A percentile compares a stretch with the other conserved stretches of the same genome.
phyloP scores from a whole-genome alignment of 2,329 filamentous ascomycete species.

The Pyricularia sp. region DNA sequence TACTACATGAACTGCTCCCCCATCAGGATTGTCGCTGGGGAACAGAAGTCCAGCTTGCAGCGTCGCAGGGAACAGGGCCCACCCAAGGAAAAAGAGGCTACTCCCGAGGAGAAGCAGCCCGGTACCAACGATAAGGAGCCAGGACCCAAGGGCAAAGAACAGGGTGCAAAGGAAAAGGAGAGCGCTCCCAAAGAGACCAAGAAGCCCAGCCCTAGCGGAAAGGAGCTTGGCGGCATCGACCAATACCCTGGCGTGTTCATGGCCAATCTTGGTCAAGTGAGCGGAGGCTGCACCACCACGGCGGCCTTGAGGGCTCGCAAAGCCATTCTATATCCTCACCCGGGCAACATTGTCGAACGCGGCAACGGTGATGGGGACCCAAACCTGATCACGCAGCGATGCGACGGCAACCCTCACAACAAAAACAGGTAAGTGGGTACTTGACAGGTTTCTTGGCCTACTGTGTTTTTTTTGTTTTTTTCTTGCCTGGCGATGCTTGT shows the following conservation, averaged over 20 bases:
- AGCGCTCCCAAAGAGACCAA: background rate
- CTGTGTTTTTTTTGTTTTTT: background rate
- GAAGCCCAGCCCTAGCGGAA: background rate
- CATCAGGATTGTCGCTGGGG: constrained; percentile 33
- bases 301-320: background rate
- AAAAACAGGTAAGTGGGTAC: background rate
- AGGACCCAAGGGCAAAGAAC: background rate
- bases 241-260: constrained; percentile 48
- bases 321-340: constrained; percentile 15
- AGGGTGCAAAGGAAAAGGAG: background rate
- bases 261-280: constrained; percentile 36
- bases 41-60: background rate
- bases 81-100: background rate
- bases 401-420: constrained; percentile 5
- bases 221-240: constrained; percentile 7
- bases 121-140: background rate
- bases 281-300: constrained; percentile 12
- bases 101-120: background rate
- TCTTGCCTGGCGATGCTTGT: background rate
- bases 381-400: background rate
- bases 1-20: constrained; percentile 62
- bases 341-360: constrained; percentile 14
- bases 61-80: background rate
- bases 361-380: constrained; percentile 5
- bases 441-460: background rate